phyloP scores from a whole-genome alignment of 768 basidiomycete species.

The Leccinellum albellum region DNA sequence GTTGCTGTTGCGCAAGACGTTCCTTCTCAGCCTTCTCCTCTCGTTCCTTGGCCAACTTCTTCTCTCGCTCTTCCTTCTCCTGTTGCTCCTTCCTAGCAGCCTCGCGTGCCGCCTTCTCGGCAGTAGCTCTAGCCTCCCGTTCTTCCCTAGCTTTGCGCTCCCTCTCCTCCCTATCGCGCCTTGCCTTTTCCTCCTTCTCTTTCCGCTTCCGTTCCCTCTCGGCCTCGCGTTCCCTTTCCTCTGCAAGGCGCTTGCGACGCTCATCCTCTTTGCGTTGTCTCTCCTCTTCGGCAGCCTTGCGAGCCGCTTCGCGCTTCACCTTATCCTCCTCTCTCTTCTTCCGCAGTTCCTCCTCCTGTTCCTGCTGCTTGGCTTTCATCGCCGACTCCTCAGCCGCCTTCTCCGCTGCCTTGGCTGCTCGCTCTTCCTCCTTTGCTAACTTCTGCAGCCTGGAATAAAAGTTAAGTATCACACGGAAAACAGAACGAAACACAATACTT shows the following conservation, averaged over 20 bases:
- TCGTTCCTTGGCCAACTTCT: conserved; percentile 61
- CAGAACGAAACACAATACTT: conserved; percentile 47
- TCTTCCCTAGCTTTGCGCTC: conserved; percentile 68
- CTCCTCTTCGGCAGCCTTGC: conserved; percentile 81
- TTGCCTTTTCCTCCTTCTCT: conserved; percentile 65
- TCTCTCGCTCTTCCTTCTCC: conserved; percentile 67
- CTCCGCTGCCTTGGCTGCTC: conserved; percentile 77
- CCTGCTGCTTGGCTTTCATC: conserved; percentile 67
- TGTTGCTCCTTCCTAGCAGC: conserved; percentile 39
- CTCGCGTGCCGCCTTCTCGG: conserved; percentile 45
- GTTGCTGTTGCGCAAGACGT: conserved; percentile 47
- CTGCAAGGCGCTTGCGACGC: conserved; percentile 64
- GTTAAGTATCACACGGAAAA: conserved; percentile 3
- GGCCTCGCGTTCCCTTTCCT: conserved; percentile 77
- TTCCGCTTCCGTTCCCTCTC: conserved; percentile 72
- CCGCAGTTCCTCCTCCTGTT: conserved; percentile 75
- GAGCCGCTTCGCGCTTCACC: conserved; percentile 67
- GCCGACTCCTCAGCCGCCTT: conserved; percentile 85
- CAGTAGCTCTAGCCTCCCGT: conserved; percentile 51
- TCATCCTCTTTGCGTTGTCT: conserved; percentile 82
- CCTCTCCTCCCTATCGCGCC: conserved; percentile 52
- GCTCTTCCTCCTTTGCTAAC: conserved; percentile 88
- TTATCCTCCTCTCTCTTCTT: conserved; percentile 87
- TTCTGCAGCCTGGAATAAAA: conserved; percentile 71
- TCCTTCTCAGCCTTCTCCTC: conserved; percentile 53